Base-by-base conservation (phyloP, 495 filamentous ascomycete genomes). In the Xeromyces bisporus region DNA sequence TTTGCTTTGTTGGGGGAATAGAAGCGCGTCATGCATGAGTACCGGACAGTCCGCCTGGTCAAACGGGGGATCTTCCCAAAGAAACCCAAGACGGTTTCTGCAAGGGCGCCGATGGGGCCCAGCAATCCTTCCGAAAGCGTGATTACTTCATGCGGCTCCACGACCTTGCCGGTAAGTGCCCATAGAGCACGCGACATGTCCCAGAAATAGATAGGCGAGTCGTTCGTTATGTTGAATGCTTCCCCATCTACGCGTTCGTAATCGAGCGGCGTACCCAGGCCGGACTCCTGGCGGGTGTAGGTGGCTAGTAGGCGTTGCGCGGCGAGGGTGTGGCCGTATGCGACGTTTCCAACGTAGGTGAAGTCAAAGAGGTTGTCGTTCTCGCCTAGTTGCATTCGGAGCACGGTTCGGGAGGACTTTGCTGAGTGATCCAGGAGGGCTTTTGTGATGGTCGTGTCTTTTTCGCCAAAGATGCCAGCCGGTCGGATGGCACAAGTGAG, bases 191-290 rank as follows among this genome's bases (percentile, higher is more conserved):
- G 75, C 21, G 74, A 67, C 43, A 87, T 78, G 48, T 97, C 91
- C 87, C 87, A 97, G 65, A 97, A 97, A 48, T 92, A 93, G 14
- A 92, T 63, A 0, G 89, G 89, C 32, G 67, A 62, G 46, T 80
- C 86, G 51, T 97, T 96, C 36, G 89, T 96, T 53, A 97, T 76
- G 51, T 93, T 71, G 69, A 96, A 97, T 14, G 79, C 78, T 52
- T 96, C 85, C 23, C 89, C 89, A 47, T 94, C 89, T 8, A 93
- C 81, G 16, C 64, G 66, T 55, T 91, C 82, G 46, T 75, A 56
- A 49, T 80, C 73, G 15, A 86, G 62, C 7, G 77, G 73, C 9
- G 59, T 58, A 24, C 61, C 67, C 21, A 62, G 52, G 24, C 69
- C 51, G 17, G 63, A 53, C 31, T 71, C 55, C 8, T 67, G 68